Conservation (phyloP, 768 basidiomycete genomes). For the Lentinula sp. region DNA sequence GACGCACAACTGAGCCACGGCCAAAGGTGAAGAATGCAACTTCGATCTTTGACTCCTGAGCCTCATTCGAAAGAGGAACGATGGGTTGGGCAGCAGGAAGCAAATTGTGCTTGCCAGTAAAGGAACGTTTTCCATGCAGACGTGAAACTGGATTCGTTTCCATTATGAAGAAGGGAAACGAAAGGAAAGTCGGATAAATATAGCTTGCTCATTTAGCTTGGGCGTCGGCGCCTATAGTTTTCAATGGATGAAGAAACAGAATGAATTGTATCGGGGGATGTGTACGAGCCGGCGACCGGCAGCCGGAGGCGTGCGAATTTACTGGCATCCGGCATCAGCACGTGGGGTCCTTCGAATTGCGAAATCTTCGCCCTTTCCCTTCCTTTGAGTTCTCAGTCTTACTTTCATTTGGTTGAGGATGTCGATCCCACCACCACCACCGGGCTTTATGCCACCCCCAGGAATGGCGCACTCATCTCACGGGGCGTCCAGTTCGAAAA, state of each 20-base stretch:
- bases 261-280: neutral
- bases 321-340: neutral
- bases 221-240: neutral
- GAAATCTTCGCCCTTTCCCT: neutral
- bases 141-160: neutral
- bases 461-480: conserved; percentile 40
- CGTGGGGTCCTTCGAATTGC: neutral
- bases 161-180: neutral
- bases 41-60: neutral
- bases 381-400: neutral
- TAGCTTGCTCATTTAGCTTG: neutral
- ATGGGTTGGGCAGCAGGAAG: conserved; percentile 3
- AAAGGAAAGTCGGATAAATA: neutral
- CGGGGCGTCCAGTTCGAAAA: conserved; percentile 34
- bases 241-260: neutral
- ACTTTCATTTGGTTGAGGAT: conserved; percentile 19
- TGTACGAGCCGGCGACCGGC: too few species aligned
- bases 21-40: conserved; percentile 8
- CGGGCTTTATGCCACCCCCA: conserved; percentile 31
- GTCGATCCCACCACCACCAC: conserved; percentile 51
- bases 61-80: neutral
- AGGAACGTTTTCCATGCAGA: conserved; percentile 1
- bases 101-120: neutral
- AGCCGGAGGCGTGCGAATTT: neutral
- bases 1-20: conserved; percentile 5